phyloP scores from a whole-genome alignment of 345 rosid species.

The Linum lewisii region DNA sequence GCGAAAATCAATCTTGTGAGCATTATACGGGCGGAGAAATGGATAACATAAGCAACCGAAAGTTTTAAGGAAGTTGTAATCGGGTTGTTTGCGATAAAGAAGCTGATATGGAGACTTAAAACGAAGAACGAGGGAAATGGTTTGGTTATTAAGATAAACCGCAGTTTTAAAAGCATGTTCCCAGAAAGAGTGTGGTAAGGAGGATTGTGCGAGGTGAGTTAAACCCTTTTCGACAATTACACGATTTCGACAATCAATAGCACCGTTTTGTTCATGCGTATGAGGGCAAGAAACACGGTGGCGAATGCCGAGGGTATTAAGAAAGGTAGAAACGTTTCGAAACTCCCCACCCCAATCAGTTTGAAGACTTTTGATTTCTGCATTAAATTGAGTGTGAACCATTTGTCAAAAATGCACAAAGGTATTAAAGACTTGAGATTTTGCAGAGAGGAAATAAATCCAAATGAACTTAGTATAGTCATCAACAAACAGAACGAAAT shows the following conservation, averaged over 20 bases:
- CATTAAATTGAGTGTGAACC: no score
- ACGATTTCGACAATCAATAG: background rate
- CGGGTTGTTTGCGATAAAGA: background rate
- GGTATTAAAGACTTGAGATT: no score
- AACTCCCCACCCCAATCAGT: no score
- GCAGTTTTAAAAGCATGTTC: background rate
- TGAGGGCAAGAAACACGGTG: background rate
- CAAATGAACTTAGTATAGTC: no score
- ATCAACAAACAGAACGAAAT: no score
- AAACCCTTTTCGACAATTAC: background rate
- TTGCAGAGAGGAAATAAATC: no score
- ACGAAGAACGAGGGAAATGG: background rate
- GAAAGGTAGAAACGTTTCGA: no score
- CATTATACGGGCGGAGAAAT: background rate
- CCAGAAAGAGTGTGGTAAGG: background rate
- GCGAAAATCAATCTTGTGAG: background rate
- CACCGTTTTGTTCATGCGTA: slow-evolving; percentile 3
- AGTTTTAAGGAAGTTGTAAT: background rate
- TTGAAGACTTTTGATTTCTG: no score
- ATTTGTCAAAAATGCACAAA: no score
- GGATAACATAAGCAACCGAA: slow-evolving; percentile 1
- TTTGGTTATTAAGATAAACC: background rate
- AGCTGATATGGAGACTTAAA: background rate
- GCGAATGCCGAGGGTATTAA: no score
- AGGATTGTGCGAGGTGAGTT: background rate